These are phyloP conservation scores for Trypanosoma boissoni DNA, from an alignment of 208 protist species.

Conservation along the genomic window DNA sequence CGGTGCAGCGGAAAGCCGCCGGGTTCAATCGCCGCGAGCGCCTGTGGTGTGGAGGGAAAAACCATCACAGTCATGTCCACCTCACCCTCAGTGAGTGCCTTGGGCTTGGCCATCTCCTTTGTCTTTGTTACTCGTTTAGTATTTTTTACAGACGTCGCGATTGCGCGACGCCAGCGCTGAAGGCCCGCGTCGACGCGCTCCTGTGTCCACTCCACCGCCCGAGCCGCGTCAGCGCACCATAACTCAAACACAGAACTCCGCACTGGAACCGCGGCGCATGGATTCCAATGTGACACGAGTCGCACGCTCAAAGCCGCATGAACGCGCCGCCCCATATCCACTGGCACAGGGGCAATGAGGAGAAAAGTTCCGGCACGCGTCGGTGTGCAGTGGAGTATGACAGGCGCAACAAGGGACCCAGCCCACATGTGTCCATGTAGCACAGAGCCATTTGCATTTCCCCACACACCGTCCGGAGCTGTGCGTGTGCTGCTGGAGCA, in stretches of 20 bases:
- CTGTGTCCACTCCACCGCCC: slow-evolving; percentile 3
- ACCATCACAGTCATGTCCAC: slow-evolving; percentile 1
- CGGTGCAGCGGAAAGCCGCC: slow-evolving; percentile 5
- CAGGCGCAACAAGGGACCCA: slow-evolving; percentile 19
- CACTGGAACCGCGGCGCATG: slow-evolving; percentile 20
- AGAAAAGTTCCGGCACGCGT: slow-evolving; percentile 5
- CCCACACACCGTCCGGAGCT: neutral
- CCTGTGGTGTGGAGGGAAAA: slow-evolving; percentile 18
- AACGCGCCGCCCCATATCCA: slow-evolving; percentile 27
- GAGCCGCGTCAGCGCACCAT: slow-evolving; percentile 32
- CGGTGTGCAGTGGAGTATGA: slow-evolving; percentile 1
- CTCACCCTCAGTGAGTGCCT: neutral
- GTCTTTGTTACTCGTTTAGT: neutral
- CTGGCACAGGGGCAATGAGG: slow-evolving; percentile 31
- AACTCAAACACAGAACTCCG: slow-evolving; percentile 50
- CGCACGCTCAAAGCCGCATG: slow-evolving; percentile 8
- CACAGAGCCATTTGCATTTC: slow-evolving; percentile 11
- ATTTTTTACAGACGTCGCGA: neutral
- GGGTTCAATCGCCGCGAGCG: slow-evolving; percentile 10
- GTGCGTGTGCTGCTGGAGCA: neutral
- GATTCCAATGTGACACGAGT: slow-evolving; percentile 63
- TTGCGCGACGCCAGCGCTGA: neutral
- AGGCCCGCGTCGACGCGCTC: slow-evolving; percentile 13
- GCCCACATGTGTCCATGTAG: slow-evolving; percentile 67
- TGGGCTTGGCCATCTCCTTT: neutral